Conservation (phyloP, 2,329 filamentous ascomycete genomes). For the Stachybotrys echinatus region DNA sequence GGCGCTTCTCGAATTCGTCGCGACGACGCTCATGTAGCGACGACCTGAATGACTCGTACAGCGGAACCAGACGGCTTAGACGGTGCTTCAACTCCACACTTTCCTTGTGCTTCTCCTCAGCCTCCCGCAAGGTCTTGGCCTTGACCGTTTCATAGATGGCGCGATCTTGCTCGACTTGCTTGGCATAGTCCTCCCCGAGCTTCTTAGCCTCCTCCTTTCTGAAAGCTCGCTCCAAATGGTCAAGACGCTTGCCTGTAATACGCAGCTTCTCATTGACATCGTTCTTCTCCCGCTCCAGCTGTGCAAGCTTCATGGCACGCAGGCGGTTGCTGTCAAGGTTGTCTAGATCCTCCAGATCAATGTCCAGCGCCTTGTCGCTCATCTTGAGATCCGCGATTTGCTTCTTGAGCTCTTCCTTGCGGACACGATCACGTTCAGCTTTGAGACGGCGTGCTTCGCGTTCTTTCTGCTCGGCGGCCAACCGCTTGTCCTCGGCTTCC, state of each 20-base stretch:
- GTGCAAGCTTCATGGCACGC: conserved; percentile 89
- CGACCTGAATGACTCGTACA: conserved; percentile 78
- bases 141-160: conserved; percentile 77
- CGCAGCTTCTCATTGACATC: conserved; percentile 87
- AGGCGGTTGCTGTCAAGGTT: conserved; percentile 86
- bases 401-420: conserved; percentile 90
- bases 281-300: conserved; percentile 97
- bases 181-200: conserved; percentile 76
- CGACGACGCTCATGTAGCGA: conserved; percentile 81
- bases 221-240: conserved; percentile 95
- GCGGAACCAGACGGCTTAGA: conserved; percentile 75
- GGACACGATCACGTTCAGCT: conserved; percentile 83
- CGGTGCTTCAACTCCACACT: conserved; percentile 92
- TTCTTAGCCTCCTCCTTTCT: conserved; percentile 95
- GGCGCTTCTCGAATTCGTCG: conserved; percentile 93
- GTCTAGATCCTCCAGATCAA: conserved; percentile 77
- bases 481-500: conserved; percentile 82
- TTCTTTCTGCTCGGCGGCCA: conserved; percentile 88
- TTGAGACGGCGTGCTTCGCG: conserved; percentile 82
- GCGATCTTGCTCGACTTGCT: conserved; percentile 72
- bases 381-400: conserved; percentile 89
- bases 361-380: conserved; percentile 67
- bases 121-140: conserved; percentile 69
- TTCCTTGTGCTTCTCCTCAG: conserved; percentile 85
- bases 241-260: conserved; percentile 89